Percentiles rank a stretch among this genome's conserved stretches.
phyloP scores from a whole-genome alignment of 1,139 yeast genomes.

The Magnusiomyces tetraspermus region DNA sequence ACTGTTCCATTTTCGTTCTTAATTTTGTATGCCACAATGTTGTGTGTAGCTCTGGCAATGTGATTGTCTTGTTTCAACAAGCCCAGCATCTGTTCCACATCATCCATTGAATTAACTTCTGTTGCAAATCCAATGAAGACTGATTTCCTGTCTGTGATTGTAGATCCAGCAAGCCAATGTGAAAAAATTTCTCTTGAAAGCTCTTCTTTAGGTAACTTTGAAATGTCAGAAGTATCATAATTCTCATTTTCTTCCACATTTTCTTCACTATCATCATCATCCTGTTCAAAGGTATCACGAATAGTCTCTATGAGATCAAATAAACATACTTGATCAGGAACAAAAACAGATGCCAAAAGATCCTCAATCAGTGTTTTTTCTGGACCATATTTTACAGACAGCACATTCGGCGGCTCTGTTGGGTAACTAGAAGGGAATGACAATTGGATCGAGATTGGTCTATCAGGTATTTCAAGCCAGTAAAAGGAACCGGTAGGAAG shows the following conservation, averaged over 20 bases:
- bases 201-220: conserved; percentile 22
- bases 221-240: conserved; percentile 7
- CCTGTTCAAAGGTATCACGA: conserved; percentile 34
- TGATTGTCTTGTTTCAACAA: conserved; percentile 53
- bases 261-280: conserved; percentile 16
- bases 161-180: conserved; percentile 72
- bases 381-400: conserved; percentile 36
- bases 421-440: conserved; percentile 70
- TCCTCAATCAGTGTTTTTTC: conserved; percentile 36
- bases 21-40: conserved; percentile 82
- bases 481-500: conserved; percentile 38
- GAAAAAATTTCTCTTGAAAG: conserved; percentile 38
- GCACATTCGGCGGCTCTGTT: conserved; percentile 41
- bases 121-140: conserved; percentile 74
- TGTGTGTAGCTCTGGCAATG: conserved; percentile 62
- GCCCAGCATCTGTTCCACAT: conserved; percentile 48
- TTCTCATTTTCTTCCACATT: conserved; percentile 12
- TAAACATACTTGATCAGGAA: conserved; percentile 60
- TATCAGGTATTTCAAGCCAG: conserved; percentile 55
- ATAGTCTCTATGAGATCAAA: conserved; percentile 68
- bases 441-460: conserved; percentile 47
- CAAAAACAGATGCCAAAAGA: conserved; percentile 42
- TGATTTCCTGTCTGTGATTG: conserved; percentile 74
- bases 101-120: conserved; percentile 44
- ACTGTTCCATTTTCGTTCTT: conserved; percentile 42